Percentiles rank a stretch among this genome's conserved stretches.
These are phyloP conservation scores for Phascolomyces articulosus DNA, from an alignment of 371 early-diverging fungal species.

Conservation along the genomic window DNA sequence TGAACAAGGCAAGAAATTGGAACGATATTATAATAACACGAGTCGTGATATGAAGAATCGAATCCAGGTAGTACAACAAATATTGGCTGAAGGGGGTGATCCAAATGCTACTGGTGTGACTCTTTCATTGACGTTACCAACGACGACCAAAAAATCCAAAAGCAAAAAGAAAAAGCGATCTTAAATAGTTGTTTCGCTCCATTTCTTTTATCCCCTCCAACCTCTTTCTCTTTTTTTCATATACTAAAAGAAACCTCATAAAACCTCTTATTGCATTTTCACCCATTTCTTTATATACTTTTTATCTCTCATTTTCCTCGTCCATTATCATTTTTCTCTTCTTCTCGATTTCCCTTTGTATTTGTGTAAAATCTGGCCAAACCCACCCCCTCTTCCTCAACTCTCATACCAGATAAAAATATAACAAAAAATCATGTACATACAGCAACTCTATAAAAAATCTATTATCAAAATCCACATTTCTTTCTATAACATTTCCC, in stretches of 20 bases:
- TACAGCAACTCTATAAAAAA: neutral
- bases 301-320: neutral
- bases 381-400: too few species aligned
- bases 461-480: neutral
- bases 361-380: neutral
- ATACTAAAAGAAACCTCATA: neutral
- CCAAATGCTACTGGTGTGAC: neutral
- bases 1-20: constrained; percentile 70
- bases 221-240: neutral
- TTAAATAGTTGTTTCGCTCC: neutral
- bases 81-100: neutral
- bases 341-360: neutral
- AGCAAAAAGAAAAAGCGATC: constrained; percentile 5
- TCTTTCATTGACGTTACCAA: neutral
- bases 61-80: too few species aligned
- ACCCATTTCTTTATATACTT: too few species aligned
- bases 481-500: too few species aligned
- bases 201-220: too few species aligned
- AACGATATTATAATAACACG: constrained; percentile 56
- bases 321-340: neutral
- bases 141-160: neutral
- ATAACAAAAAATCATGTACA: neutral
- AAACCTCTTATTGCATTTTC: too few species aligned
- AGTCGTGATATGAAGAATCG: constrained; percentile 37
- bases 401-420: too few species aligned